Evolutionary conservation across 1,284 basidiomycete genomes (phyloP).

Genomic region (Termitomyces sp.): DNA sequence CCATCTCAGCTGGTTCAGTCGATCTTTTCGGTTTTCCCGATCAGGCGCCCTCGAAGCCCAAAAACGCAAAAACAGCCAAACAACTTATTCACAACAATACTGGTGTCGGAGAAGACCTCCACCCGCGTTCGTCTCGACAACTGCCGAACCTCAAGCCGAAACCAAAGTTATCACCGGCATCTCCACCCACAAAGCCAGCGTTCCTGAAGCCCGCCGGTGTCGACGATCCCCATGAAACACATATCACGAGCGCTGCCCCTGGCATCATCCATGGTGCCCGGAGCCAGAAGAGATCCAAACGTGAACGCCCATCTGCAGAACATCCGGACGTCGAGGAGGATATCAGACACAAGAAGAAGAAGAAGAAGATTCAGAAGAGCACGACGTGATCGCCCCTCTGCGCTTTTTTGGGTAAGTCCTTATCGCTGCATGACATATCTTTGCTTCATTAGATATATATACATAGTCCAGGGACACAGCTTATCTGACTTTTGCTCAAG

Average conservation of each 20-base stretch:
- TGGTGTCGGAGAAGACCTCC: constrained; percentile 42
- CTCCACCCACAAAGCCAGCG: not conserved
- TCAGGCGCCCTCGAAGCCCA: constrained; percentile 16
- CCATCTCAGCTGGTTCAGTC: constrained; percentile 24
- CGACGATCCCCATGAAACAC: constrained; percentile 36
- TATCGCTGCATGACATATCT: not conserved
- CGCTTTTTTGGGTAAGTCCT: not conserved
- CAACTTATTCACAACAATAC: constrained; percentile 46
- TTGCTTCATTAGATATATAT: not conserved
- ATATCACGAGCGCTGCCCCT: constrained; percentile 9
- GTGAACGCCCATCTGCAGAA: constrained; percentile 21
- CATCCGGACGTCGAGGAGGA: constrained; percentile 16
- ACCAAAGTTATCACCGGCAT: not conserved
- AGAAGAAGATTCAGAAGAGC: constrained; percentile 18
- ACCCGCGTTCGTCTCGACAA: constrained; percentile 2
- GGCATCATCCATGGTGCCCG: constrained; percentile 23
- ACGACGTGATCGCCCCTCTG: constrained; percentile 3
- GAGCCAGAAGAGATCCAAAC: constrained; percentile 24
- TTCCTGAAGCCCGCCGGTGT: constrained; percentile 56
- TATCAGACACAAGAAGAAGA: constrained; percentile 33
- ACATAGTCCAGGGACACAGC: not conserved
- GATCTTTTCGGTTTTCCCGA: constrained; percentile 25
- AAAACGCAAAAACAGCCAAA: constrained; percentile 39
- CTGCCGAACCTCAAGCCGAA: constrained; percentile 6
- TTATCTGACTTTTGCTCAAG: not conserved